Percentiles rank a stretch among this genome's conserved stretches.
These are phyloP conservation scores for Garcia nutans DNA, from an alignment of 345 rosid species.

Conservation along the genomic window DNA sequence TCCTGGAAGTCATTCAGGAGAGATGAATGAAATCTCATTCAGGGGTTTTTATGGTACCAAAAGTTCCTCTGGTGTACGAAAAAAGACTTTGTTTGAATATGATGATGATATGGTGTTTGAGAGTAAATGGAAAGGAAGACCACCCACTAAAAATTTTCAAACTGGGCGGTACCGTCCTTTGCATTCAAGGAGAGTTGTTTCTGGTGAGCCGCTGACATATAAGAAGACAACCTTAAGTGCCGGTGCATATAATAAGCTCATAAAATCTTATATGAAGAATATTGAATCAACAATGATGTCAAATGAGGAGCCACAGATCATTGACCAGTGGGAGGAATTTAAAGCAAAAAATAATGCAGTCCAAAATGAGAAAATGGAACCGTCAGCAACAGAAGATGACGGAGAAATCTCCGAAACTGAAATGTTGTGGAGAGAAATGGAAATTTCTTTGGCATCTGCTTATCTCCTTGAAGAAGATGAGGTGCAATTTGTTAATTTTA, in stretches of 20 bases:
- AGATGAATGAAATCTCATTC: slow-evolving; percentile 22
- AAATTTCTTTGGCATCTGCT: slow-evolving; percentile 66
- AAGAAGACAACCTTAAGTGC: slow-evolving; percentile 60
- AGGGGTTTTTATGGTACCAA: slow-evolving; percentile 28
- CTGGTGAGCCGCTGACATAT: slow-evolving; percentile 31
- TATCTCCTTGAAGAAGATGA: slow-evolving; percentile 73
- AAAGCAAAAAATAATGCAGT: slow-evolving; percentile 35
- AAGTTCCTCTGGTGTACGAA: slow-evolving; percentile 2
- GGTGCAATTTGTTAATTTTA: slow-evolving; percentile 36
- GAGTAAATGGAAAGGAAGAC: slow-evolving; percentile 39
- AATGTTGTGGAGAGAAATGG: slow-evolving; percentile 92
- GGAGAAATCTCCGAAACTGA: slow-evolving; percentile 69
- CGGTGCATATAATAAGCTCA: slow-evolving; percentile 68
- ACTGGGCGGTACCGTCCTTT: slow-evolving; percentile 21
- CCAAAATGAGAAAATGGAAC: slow-evolving; percentile 32
- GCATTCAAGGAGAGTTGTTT: slow-evolving; percentile 22
- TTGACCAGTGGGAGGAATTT: slow-evolving; percentile 72
- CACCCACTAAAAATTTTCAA: slow-evolving; percentile 28
- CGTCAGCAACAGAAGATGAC: slow-evolving; percentile 43
- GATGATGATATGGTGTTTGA: slow-evolving; percentile 57
- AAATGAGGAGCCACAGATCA: slow-evolving; percentile 49
- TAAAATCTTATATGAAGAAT: slow-evolving; percentile 70
- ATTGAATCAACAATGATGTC: slow-evolving; percentile 52
- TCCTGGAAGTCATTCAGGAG: slow-evolving; percentile 29
- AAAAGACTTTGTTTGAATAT: slow-evolving; percentile 21